phyloP scores from a whole-genome alignment of 2,329 filamentous ascomycete species.

The Trichoderma atrobrunneum region DNA sequence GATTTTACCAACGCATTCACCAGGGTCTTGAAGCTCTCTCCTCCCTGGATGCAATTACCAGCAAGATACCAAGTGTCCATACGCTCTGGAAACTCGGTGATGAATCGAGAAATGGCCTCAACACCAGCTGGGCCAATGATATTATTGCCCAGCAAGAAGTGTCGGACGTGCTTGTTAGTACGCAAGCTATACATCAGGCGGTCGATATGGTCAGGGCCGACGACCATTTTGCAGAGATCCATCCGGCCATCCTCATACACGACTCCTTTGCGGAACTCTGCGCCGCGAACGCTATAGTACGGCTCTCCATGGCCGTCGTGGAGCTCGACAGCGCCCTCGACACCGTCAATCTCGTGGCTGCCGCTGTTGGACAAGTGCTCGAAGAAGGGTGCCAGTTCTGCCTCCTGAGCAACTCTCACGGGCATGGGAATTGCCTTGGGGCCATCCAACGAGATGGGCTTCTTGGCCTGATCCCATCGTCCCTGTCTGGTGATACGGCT shows the following conservation, averaged over 20 bases:
- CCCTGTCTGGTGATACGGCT: slow-evolving; percentile 35
- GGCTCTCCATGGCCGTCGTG: slow-evolving; percentile 38
- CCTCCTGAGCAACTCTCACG: slow-evolving; percentile 31
- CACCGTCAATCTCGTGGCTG: slow-evolving; percentile 28
- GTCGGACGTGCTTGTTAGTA: slow-evolving; percentile 45
- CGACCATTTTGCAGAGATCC: slow-evolving; percentile 55
- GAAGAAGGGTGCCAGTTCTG: slow-evolving; percentile 36
- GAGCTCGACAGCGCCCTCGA: slow-evolving; percentile 30
- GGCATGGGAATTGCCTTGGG: slow-evolving; percentile 35
- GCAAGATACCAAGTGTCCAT: slow-evolving; percentile 57
- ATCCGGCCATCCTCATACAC: slow-evolving; percentile 52
- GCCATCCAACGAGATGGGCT: slow-evolving; percentile 33
- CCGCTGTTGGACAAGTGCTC: slow-evolving; percentile 33
- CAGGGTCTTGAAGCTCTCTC: slow-evolving; percentile 39
- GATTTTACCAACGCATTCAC: slow-evolving; percentile 45
- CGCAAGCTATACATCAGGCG: slow-evolving; percentile 49
- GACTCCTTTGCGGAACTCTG: slow-evolving; percentile 39
- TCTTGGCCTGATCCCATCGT: slow-evolving; percentile 32
- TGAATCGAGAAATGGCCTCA: slow-evolving; percentile 44
- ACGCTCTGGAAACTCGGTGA: slow-evolving; percentile 42
- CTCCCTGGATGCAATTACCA: slow-evolving; percentile 50
- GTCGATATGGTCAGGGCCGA: slow-evolving; percentile 50
- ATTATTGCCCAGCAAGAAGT: slow-evolving; percentile 55
- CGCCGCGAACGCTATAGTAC: slow-evolving; percentile 34
- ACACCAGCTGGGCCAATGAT: slow-evolving; percentile 51